phyloP scores from a whole-genome alignment of 768 basidiomycete genomes.

The Chalciporus sphaerocephalus region DNA sequence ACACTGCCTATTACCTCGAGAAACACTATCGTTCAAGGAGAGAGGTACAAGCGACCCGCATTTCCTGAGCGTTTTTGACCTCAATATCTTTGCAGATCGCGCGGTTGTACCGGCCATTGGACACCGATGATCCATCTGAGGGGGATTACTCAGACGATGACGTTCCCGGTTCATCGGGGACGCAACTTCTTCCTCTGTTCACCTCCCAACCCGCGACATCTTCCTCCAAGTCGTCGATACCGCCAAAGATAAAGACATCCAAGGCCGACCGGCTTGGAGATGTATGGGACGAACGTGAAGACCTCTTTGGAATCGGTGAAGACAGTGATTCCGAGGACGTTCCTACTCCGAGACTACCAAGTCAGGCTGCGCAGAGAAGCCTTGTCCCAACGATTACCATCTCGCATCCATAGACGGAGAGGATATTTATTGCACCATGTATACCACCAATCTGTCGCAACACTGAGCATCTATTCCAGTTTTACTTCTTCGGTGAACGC shows the following conservation, averaged over 20 bases:
- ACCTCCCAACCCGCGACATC: conserved; percentile 9
- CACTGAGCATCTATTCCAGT: conserved; percentile 11
- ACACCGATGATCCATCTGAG: conserved; percentile 49
- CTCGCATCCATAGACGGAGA: conserved; percentile 21
- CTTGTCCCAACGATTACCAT: conserved; percentile 28
- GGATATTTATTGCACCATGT: conserved; percentile 24
- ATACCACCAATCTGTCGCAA: conserved; percentile 21
- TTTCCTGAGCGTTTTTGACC: conserved; percentile 1
- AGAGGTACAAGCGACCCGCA: conserved; percentile 46
- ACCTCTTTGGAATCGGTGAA: conserved; percentile 64
- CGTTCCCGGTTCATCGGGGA: conserved; percentile 36
- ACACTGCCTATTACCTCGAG: conserved; percentile 63
- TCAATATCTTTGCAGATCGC: conserved; percentile 48
- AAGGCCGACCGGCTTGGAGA: conserved; percentile 45
- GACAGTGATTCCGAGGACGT: conserved; percentile 55
- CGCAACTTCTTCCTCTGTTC: conserved; percentile 60
- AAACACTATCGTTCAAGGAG: conserved; percentile 72
- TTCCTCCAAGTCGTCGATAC: conserved; percentile 17
- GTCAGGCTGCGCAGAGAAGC: conserved; percentile 1
- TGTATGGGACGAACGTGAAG: conserved; percentile 78
- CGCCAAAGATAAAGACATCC: conserved; percentile 28
- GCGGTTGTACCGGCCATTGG: conserved; percentile 71
- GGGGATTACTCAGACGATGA: conserved; percentile 45
- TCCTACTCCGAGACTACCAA: conserved; percentile 7
- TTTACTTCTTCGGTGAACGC: conserved; percentile 1